Percentiles rank a stretch among this genome's conserved stretches.
Conservation (phyloP, 257 asterid genomes). For the Mitragyna speciosa region DNA sequence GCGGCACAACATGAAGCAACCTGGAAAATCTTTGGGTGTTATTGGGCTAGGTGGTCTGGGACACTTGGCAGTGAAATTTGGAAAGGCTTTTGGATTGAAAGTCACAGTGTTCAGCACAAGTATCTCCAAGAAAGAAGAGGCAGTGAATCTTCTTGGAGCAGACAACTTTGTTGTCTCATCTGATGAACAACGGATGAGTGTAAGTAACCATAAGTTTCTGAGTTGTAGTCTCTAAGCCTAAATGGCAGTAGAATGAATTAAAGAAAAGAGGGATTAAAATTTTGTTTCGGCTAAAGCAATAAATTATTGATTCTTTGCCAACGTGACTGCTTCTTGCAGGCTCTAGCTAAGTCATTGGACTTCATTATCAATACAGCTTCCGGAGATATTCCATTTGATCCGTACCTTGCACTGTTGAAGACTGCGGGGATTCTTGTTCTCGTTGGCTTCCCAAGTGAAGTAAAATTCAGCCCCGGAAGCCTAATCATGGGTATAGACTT, state of each 20-base stretch:
- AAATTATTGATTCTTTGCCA: neutral
- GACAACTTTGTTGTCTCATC: conserved; percentile 75
- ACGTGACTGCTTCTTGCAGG: conserved; percentile 45
- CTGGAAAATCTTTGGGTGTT: conserved; percentile 85
- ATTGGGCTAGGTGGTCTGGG: conserved; percentile 95
- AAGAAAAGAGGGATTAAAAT: no score
- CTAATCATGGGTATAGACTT: conserved; percentile 44
- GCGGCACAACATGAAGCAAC: conserved; percentile 75
- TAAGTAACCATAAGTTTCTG: conserved; percentile 18
- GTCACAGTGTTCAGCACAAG: conserved; percentile 89
- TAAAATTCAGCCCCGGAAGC: conserved; percentile 55
- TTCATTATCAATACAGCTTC: conserved; percentile 81
- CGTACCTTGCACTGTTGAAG: conserved; percentile 62
- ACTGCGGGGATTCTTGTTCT: conserved; percentile 66
- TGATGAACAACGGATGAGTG: conserved; percentile 72
- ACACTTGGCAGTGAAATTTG: conserved; percentile 90
- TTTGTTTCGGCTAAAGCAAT: neutral
- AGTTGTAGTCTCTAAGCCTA: neutral
- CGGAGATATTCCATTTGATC: conserved; percentile 62
- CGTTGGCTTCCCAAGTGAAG: conserved; percentile 82
- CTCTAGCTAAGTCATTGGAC: conserved; percentile 56
- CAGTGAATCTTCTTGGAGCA: conserved; percentile 70
- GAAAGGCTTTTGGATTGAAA: conserved; percentile 88
- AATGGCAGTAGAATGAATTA: neutral
- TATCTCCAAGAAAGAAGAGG: conserved; percentile 70